These are phyloP conservation scores for Gracilariopsis chorda DNA, from an alignment of 23 red algal genomes.

Conservation along the genomic window DNA sequence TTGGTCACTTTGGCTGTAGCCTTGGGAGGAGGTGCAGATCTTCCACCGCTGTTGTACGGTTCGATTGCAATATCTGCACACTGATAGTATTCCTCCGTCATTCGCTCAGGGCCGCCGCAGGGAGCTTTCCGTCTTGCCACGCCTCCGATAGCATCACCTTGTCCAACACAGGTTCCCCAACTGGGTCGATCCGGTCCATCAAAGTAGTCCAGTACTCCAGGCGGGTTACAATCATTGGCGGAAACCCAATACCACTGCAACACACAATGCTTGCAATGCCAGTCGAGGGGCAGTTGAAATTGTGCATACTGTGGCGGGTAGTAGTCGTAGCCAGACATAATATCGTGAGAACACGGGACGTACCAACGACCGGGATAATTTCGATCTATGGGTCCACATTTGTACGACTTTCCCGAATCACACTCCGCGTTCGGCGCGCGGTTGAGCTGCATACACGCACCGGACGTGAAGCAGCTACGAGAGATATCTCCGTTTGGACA, in stretches of 20 bases:
- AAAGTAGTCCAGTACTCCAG: slow-evolving; percentile 55
- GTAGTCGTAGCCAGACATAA: neutral
- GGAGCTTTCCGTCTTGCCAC: neutral
- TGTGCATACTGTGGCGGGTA: neutral
- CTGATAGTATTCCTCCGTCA: slow-evolving; percentile 38
- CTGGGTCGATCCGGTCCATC: slow-evolving; percentile 17
- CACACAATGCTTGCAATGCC: slow-evolving; percentile 64
- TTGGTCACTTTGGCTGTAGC: neutral
- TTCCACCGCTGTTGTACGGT: neutral
- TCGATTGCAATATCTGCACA: slow-evolving; percentile 50
- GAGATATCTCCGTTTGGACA: slow-evolving; percentile 34
- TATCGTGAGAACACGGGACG: slow-evolving; percentile 32
- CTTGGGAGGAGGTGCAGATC: neutral
- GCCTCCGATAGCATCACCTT: slow-evolving; percentile 27
- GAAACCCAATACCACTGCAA: slow-evolving; percentile 71
- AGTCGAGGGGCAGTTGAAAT: slow-evolving; percentile 28
- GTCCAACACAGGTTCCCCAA: slow-evolving; percentile 49
- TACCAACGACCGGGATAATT: slow-evolving; percentile 61
- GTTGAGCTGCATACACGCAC: slow-evolving; percentile 34
- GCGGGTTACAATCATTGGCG: slow-evolving; percentile 58
- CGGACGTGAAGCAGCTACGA: neutral
- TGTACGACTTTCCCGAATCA: slow-evolving; percentile 10
- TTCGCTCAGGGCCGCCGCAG: neutral
- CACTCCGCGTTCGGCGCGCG: slow-evolving; percentile 41
- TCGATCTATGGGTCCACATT: slow-evolving; percentile 57